Percentiles rank a stretch among this genome's conserved stretches.
Evolutionary conservation across 306 rosid species (phyloP).

Genomic region (Canavalia gladiata): DNA sequence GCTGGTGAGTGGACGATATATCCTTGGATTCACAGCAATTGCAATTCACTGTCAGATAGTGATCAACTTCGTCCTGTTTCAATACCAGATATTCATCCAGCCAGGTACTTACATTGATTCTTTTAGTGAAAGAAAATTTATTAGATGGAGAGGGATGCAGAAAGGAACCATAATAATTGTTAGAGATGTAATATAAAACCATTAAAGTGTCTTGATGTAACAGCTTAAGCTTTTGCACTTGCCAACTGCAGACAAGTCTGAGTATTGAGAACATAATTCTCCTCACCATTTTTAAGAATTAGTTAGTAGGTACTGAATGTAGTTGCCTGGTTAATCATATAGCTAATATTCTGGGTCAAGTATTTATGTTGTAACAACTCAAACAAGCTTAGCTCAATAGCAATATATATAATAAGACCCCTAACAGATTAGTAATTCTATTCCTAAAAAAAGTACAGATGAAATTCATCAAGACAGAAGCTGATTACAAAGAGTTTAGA

Average conservation of each 20-base stretch:
- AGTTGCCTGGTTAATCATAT: neutral
- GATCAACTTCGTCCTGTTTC: constrained; percentile 90
- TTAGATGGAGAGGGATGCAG: neutral
- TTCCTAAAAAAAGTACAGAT: too few relatives aligned
- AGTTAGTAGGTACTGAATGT: neutral
- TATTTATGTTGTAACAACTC: too few relatives aligned
- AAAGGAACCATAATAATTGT: neutral
- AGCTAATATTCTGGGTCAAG: neutral
- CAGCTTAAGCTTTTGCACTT: neutral
- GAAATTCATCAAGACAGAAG: too few relatives aligned
- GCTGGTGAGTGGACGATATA: constrained; percentile 89
- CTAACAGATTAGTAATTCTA: too few relatives aligned
- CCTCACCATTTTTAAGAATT: neutral
- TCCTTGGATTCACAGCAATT: constrained; percentile 96
- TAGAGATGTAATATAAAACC: neutral
- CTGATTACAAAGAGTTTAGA: too few relatives aligned
- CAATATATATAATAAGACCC: too few relatives aligned
- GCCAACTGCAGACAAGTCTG: neutral
- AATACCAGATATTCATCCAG: constrained; percentile 97
- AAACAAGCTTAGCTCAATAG: too few relatives aligned
- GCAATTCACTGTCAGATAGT: constrained; percentile 83
- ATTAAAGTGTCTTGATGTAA: neutral
- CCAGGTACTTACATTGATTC: constrained; percentile 67
- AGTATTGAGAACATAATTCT: neutral
- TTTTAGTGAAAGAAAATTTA: neutral